Percentiles rank a stretch among this genome's conserved stretches.
Conservation (phyloP, 1,284 basidiomycete genomes). For the Microbotryum scabiosae region DNA sequence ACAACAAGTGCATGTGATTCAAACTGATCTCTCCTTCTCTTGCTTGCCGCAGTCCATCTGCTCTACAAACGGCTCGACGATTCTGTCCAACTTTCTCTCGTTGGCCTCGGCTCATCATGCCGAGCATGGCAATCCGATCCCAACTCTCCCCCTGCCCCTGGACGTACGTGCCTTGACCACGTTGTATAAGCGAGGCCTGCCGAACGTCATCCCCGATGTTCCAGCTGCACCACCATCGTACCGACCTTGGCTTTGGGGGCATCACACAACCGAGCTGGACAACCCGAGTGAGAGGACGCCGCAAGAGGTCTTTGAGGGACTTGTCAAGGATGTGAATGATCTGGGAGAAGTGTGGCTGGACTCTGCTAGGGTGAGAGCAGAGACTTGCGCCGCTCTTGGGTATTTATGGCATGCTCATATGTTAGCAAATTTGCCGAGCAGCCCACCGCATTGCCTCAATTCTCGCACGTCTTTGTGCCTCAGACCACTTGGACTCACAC, state of each 20-base stretch:
- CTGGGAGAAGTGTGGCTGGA: slow-evolving; percentile 48
- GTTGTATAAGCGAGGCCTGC: neutral
- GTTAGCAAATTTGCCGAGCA: too few species aligned
- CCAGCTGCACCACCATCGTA: neutral
- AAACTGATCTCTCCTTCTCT: neutral
- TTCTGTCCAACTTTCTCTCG: slow-evolving; percentile 40
- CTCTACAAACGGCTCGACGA: slow-evolving; percentile 39
- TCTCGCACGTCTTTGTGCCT: slow-evolving; percentile 17
- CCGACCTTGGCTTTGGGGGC: slow-evolving; percentile 3
- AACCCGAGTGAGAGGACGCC: slow-evolving; percentile 30
- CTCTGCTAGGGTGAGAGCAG: slow-evolving; percentile 36
- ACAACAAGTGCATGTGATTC: slow-evolving; percentile 40
- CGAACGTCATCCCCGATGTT: slow-evolving; percentile 1
- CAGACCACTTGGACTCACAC: slow-evolving; percentile 17
- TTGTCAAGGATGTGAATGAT: slow-evolving; percentile 36
- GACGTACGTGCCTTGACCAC: slow-evolving; percentile 12
- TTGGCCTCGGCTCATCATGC: neutral
- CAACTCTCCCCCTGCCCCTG: slow-evolving; percentile 1
- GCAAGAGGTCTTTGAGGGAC: slow-evolving; percentile 41
- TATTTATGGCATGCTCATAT: neutral
- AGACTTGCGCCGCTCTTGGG: neutral
- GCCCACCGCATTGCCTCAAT: slow-evolving; percentile 21
- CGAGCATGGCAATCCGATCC: neutral
- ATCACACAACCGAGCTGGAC: slow-evolving; percentile 4
- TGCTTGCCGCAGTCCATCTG: slow-evolving; percentile 41